Evolutionary conservation across 352 stramenopile genomes (phyloP).

Genomic region (Phytopythium helicoides): DNA sequence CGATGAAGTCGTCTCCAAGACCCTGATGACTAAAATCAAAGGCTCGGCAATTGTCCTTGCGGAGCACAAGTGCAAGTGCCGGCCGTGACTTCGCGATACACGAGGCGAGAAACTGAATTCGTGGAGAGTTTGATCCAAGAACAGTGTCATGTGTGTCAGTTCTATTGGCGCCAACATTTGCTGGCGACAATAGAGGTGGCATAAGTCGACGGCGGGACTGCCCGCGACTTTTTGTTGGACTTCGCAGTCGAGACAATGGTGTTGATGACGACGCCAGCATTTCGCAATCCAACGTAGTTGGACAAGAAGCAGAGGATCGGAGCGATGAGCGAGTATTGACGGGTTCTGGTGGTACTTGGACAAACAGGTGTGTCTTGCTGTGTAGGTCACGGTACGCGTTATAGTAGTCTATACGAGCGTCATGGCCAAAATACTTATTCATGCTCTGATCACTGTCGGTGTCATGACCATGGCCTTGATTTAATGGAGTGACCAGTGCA

Average conservation of each 20-base stretch:
- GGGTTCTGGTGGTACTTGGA: conserved; percentile 15
- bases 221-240: no score
- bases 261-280: conserved; percentile 14
- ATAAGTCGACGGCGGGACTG: no score
- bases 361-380: conserved; percentile 54
- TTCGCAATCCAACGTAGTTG: conserved; percentile 9
- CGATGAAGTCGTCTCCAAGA: conserved; percentile 57
- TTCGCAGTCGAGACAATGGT: conserved; percentile 17
- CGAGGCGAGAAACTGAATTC: conserved; percentile 42
- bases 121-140: conserved; percentile 34
- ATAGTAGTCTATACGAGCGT: conserved; percentile 48
- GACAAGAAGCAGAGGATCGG: conserved; percentile 9
- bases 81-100: conserved; percentile 45
- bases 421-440: conserved; percentile 50
- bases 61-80: conserved; percentile 42
- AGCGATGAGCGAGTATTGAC: conserved; percentile 10
- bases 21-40: conserved; percentile 67
- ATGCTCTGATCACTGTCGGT: conserved; percentile 9
- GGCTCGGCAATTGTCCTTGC: conserved; percentile 35
- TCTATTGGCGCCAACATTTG: no score
- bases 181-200: no score
- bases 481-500: no score
- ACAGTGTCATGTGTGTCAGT: conserved; percentile 2
- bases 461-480: no score
- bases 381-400: conserved; percentile 55